These are phyloP conservation scores for Cladosporium austrohemisphaericum DNA, from an alignment of 2,329 filamentous ascomycete species.

Conservation along the genomic window DNA sequence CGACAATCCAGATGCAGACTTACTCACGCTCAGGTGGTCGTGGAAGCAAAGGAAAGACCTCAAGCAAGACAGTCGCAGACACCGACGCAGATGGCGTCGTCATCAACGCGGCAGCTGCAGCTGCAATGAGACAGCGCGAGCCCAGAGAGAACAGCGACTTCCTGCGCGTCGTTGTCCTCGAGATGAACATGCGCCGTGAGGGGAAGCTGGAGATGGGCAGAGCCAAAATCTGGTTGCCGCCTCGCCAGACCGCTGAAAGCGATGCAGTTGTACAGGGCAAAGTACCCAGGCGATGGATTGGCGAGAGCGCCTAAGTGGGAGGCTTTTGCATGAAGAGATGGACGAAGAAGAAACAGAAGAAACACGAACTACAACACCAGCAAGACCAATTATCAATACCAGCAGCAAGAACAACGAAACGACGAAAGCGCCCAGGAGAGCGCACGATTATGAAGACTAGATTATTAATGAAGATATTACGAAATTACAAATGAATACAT, in stretches of 20 bases:
- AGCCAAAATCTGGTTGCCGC: constrained; percentile 59
- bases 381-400: not conserved
- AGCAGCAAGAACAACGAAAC: not conserved
- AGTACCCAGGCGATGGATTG: constrained; percentile 30
- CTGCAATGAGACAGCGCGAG: constrained; percentile 47
- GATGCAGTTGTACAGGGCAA: constrained; percentile 17
- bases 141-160: constrained; percentile 62
- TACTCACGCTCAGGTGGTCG: constrained; percentile 41
- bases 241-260: constrained; percentile 40
- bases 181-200: constrained; percentile 64
- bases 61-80: constrained; percentile 30
- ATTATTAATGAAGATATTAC: too few species aligned
- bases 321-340: not conserved
- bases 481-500: too few species aligned
- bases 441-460: too few species aligned
- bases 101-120: constrained; percentile 35
- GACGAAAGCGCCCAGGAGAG: not conserved
- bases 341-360: too few species aligned
- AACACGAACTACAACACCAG: not conserved
- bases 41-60: constrained; percentile 11
- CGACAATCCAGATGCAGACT: constrained; percentile 62
- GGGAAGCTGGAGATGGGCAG: constrained; percentile 59
- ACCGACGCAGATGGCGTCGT: constrained; percentile 32
- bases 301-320: constrained; percentile 25
- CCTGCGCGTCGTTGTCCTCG: constrained; percentile 60